These are phyloP conservation scores for Boletus rubropictus DNA, from an alignment of 768 basidiomycete species.

Conservation along the genomic window DNA sequence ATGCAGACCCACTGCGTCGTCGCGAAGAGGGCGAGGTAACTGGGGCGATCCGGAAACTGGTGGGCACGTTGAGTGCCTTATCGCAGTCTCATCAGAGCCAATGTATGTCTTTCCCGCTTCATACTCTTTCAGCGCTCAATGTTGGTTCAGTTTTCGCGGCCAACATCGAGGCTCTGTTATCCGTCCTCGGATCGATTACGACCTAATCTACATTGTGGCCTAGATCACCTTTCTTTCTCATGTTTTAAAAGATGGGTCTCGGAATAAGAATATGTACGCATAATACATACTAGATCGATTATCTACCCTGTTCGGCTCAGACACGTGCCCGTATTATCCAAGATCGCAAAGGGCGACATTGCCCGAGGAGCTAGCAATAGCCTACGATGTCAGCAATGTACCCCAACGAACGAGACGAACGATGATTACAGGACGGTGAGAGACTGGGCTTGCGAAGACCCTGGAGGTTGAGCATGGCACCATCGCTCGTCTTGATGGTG, in stretches of 20 bases:
- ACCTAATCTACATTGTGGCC: not conserved
- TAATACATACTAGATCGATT: not conserved
- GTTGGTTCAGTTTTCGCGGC: slow-evolving; percentile 15
- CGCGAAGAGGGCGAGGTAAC: slow-evolving; percentile 13
- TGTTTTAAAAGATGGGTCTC: not conserved
- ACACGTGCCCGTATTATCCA: slow-evolving; percentile 20
- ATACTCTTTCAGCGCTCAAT: not conserved
- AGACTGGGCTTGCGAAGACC: slow-evolving; percentile 15
- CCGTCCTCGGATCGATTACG: slow-evolving; percentile 21
- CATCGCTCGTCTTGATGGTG: slow-evolving; percentile 20
- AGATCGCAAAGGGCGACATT: slow-evolving; percentile 23
- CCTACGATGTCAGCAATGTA: not conserved
- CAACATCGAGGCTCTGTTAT: slow-evolving; percentile 23
- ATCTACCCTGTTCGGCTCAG: not conserved
- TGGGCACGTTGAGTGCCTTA: slow-evolving; percentile 12
- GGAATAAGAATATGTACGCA: not conserved
- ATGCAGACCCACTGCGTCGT: slow-evolving; percentile 2
- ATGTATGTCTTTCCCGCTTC: slow-evolving; percentile 16
- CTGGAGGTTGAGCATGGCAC: slow-evolving; percentile 12
- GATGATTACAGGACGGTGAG: slow-evolving; percentile 22
- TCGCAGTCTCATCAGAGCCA: slow-evolving; percentile 14
- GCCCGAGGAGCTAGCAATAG: slow-evolving; percentile 18
- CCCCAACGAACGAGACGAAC: not conserved
- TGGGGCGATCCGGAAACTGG: slow-evolving; percentile 14
- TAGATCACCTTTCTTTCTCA: not conserved